phyloP scores from a whole-genome alignment of 768 basidiomycete genomes.

The Lactarius sanguifluus region DNA sequence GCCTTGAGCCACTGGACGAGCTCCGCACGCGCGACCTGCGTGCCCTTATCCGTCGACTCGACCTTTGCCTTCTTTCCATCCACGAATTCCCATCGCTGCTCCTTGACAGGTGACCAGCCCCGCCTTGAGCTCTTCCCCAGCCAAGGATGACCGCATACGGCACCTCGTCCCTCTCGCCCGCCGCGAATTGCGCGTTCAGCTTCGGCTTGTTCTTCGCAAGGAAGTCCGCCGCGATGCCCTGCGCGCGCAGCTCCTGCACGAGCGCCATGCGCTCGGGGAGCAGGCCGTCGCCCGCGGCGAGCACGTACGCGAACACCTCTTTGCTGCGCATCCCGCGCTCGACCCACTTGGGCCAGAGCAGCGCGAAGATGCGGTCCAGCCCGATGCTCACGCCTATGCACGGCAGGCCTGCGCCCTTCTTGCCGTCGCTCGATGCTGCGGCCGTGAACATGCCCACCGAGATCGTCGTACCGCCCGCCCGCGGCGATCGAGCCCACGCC shows the following conservation, averaged over 20 bases:
- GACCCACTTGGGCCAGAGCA: conserved; percentile 85
- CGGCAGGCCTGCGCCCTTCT: conserved; percentile 66
- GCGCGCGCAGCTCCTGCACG: conserved; percentile 76
- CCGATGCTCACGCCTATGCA: conserved; percentile 94
- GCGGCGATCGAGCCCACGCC: conserved; percentile 99
- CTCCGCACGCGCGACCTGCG: conserved; percentile 42
- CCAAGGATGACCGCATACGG: conserved; percentile 95
- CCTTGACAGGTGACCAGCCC: conserved; percentile 90
- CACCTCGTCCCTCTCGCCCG: conserved; percentile 87
- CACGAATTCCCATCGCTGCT: conserved; percentile 79
- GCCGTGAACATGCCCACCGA: conserved; percentile 92
- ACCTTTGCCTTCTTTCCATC: conserved; percentile 69
- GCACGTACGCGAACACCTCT: conserved; percentile 91
- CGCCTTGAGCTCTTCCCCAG: conserved; percentile 73
- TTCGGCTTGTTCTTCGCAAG: conserved; percentile 93
- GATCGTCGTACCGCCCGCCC: conserved; percentile 93
- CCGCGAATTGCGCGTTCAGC: conserved; percentile 79
- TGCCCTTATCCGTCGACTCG: conserved; percentile 47
- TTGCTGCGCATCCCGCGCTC: conserved; percentile 80
- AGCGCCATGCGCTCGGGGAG: conserved; percentile 81
- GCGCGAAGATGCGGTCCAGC: conserved; percentile 88
- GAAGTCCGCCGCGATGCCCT: conserved; percentile 94
- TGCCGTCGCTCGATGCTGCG: conserved; percentile 73
- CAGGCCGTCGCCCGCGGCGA: conserved; percentile 87
- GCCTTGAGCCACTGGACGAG: conserved; percentile 39